Conservation (phyloP, 345 rosid species). For the Dimocarpus longan region DNA sequence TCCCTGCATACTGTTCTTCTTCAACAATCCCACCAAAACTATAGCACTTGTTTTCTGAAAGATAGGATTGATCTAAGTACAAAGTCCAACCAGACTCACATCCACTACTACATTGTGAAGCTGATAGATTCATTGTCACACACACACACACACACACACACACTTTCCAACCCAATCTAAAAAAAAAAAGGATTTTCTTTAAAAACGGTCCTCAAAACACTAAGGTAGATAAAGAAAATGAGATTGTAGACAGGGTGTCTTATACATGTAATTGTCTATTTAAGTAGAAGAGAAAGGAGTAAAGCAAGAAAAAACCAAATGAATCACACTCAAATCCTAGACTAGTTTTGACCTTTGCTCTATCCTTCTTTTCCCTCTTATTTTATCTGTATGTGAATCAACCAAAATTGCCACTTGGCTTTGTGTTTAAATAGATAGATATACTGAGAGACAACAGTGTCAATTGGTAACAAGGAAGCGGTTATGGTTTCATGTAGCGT, state of each 20-base stretch:
- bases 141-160: neutral
- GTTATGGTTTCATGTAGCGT: conserved; percentile 23
- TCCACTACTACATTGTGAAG: conserved; percentile 58
- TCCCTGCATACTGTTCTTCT: conserved; percentile 20
- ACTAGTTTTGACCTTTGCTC: conserved; percentile 48
- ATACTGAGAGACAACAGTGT: conserved; percentile 14
- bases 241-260: conserved; percentile 7
- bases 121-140: conserved; percentile 48
- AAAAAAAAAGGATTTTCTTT: conserved; percentile 15
- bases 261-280: conserved; percentile 14
- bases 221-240: conserved; percentile 10
- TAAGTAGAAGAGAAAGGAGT: conserved; percentile 30
- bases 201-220: neutral
- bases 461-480: conserved; percentile 28
- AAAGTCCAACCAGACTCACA: conserved; percentile 91
- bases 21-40: conserved; percentile 28
- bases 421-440: conserved; percentile 19
- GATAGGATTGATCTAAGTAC: conserved; percentile 67
- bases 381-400: conserved; percentile 41
- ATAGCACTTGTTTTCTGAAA: conserved; percentile 31
- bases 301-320: conserved; percentile 35
- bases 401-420: conserved; percentile 73
- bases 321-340: conserved; percentile 51
- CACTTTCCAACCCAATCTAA: conserved; percentile 3
- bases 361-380: conserved; percentile 30